Base-by-base conservation (phyloP, 1,284 basidiomycete genomes). In the Wolfiporia cocos region DNA sequence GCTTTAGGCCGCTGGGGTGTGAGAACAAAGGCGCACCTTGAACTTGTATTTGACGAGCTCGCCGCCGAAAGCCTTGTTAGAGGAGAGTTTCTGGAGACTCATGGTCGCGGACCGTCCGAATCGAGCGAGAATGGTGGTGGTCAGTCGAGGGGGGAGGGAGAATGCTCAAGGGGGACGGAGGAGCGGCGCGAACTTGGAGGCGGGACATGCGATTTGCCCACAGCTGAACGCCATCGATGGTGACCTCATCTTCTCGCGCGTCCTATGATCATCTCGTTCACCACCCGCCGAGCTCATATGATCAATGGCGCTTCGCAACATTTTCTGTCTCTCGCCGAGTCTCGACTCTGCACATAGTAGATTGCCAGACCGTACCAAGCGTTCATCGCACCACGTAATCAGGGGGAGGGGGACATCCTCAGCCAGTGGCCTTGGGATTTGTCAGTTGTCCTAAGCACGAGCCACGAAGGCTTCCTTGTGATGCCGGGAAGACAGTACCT, bases 41-140 rank as follows among this genome's bases (percentile, higher is more conserved):
- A 89, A 91, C 61, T 83, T 88, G 74, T 92, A 96, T 64, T 96
- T 97, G 46, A 71, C 76, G 44, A 96, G 63, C 44, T 75, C 74
- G 29, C 93, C 93, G 47, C 76, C 81, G 53, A 86, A 93, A 19
- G 79, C 74, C 62, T 84, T 86, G 74, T 81, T 92, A 14, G 77
- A 69, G 4, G 88, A 86, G n/a, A 88, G 48, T 56, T 81, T 77
- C 51, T 84, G 73, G 49, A 89, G 73, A 34, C 60, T 47, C 69
- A 72, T 73, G 31, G 39, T 49, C 19, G 24, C 34, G 38, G 22
- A 7, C 7, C n/a, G 22, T 21, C 24, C n/a, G 30, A 39, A 21
- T 39, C 30, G 15, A 21, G 22, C 28, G 37, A 4, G 34, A 34
- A 18, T 23, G 21, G 24, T 22, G n/a, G n/a, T n/a, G n/a, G n/a